phyloP scores from a whole-genome alignment of 495 filamentous ascomycete species.

The Penicillium nucicola region DNA sequence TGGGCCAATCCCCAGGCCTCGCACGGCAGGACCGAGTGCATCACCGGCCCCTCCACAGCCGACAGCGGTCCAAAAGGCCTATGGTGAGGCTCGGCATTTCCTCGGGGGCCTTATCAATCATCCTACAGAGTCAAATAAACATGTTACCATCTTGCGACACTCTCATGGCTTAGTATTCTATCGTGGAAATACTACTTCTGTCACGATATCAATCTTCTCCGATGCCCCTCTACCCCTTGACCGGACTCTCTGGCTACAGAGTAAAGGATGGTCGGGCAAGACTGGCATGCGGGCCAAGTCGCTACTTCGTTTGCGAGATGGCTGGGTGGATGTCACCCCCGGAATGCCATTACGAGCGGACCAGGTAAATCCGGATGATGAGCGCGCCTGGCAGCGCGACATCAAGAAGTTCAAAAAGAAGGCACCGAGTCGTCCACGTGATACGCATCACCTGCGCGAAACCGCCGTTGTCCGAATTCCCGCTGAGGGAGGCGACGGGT shows the following conservation, averaged over 20 bases:
- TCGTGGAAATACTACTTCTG: conserved; percentile 57
- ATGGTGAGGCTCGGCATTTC: conserved; percentile 58
- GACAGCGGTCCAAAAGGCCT: conserved; percentile 35
- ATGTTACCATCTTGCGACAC: conserved; percentile 65
- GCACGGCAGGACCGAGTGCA: conserved; percentile 13
- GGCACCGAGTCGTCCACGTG: conserved; percentile 31
- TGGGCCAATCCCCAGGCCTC: conserved; percentile 5
- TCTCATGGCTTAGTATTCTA: conserved; percentile 62
- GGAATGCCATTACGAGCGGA: conserved; percentile 37
- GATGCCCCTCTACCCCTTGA: conserved; percentile 52
- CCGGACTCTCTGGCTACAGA: conserved; percentile 63
- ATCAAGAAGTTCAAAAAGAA: conserved; percentile 57
- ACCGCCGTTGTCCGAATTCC: conserved; percentile 63
- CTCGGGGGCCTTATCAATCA: conserved; percentile 60
- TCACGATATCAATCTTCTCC: conserved; percentile 60
- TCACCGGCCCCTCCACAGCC: conserved; percentile 3
- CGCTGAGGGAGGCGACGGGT: conserved; percentile 59
- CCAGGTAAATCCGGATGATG: conserved; percentile 47
- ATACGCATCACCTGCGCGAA: conserved; percentile 53
- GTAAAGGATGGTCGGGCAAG: conserved; percentile 64
- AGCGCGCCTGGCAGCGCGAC: conserved; percentile 65
- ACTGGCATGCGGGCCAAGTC: conserved; percentile 65
- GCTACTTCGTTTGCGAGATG: conserved; percentile 48
- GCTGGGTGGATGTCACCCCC: conserved; percentile 66
- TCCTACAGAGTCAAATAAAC: conserved; percentile 61